Conservation (phyloP, 225 moss, liverwort and hornwort species). For the Physcomitrium patens region DNA sequence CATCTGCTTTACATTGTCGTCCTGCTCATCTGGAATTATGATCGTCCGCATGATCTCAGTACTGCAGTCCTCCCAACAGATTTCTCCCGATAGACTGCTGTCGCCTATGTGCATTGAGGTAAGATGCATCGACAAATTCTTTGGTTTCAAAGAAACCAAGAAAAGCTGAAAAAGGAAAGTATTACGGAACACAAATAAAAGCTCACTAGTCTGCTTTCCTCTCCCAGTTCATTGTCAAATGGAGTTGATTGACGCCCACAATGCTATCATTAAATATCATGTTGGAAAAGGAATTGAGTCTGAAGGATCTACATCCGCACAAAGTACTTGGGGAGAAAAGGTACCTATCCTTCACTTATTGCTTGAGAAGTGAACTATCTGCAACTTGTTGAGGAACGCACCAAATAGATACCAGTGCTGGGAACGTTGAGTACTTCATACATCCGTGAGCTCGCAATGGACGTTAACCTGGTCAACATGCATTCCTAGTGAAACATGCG, state of each 20-base stretch:
- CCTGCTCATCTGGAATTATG: constrained; percentile 43
- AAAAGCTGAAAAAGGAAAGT: neutral
- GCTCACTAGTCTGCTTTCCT: too few relatives aligned
- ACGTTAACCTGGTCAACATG: neutral
- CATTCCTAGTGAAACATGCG: constrained; percentile 8
- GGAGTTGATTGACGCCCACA: neutral
- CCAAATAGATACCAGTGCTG: neutral
- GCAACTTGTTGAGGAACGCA: neutral
- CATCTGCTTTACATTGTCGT: constrained; percentile 37
- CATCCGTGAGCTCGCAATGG: neutral
- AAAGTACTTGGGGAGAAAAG: constrained; percentile 5
- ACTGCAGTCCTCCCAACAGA: neutral
- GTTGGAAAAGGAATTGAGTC: neutral
- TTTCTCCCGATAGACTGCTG: neutral
- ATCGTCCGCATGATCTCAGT: constrained; percentile 38
- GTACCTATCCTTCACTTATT: constrained; percentile 22
- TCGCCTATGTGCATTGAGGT: constrained; percentile 6
- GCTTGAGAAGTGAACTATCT: neutral
- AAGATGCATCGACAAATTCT: neutral
- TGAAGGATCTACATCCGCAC: neutral
- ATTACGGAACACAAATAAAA: too few relatives aligned
- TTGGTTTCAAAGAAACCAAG: neutral
- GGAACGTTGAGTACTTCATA: neutral
- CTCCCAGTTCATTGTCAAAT: neutral
- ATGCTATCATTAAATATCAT: neutral